phyloP scores from a whole-genome alignment of 2,329 filamentous ascomycete species.

The Incumbomyces lentus region DNA sequence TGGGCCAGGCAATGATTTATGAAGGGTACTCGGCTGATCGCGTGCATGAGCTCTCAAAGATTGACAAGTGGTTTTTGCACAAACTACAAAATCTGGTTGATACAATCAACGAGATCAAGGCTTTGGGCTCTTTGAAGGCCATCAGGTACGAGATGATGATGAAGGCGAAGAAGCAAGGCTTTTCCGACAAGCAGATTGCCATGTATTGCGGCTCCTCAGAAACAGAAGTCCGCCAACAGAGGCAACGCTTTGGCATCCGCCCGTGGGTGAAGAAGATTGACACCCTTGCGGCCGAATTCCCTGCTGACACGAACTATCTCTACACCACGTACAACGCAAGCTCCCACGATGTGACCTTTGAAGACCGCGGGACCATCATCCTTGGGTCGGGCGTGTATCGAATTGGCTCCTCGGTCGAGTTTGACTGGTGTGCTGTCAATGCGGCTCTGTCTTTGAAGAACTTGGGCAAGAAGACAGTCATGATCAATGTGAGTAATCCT shows the following conservation, averaged over 20 bases:
- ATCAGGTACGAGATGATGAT: constrained; percentile 80
- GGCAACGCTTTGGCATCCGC: constrained; percentile 76
- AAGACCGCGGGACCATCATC: constrained; percentile 81
- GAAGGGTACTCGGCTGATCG: constrained; percentile 88
- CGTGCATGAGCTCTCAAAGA: constrained; percentile 90
- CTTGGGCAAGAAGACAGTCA: constrained; percentile 92
- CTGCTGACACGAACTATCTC: constrained; percentile 86
- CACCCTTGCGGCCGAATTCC: constrained; percentile 92
- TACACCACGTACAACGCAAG: constrained; percentile 98
- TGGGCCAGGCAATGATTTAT: constrained; percentile 95
- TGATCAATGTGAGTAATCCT: constrained; percentile 65
- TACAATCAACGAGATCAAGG: constrained; percentile 74
- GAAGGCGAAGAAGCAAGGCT: constrained; percentile 94
- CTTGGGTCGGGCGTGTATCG: constrained; percentile 93
- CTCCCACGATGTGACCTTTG: constrained; percentile 84
- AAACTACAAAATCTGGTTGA: constrained; percentile 97
- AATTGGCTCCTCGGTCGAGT: constrained; percentile 95
- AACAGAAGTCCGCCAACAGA: constrained; percentile 74
- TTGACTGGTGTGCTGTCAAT: constrained; percentile 96
- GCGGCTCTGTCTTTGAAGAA: constrained; percentile 70
- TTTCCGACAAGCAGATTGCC: constrained; percentile 93
- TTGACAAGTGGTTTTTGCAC: constrained; percentile 98
- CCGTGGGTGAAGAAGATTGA: constrained; percentile 99
- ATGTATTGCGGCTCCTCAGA: constrained; percentile 75
- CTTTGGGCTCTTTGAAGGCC: constrained; percentile 68